Base-by-base conservation (phyloP, 2,329 filamentous ascomycete genomes). In the Beauveria caledonica region DNA sequence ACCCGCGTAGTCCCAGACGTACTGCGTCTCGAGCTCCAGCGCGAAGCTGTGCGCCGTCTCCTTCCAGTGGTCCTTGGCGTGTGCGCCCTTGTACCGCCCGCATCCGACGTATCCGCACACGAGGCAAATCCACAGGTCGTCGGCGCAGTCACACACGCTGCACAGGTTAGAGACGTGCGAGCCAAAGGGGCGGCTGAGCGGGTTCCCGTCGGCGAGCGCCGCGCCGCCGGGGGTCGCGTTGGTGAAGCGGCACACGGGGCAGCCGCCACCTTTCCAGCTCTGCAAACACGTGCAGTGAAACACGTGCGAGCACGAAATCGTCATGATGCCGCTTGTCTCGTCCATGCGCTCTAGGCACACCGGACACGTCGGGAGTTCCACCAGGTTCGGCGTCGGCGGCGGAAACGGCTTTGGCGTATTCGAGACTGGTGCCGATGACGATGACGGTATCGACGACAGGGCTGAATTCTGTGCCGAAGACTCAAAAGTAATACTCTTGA, bases 341-440 rank as follows among this genome's bases (percentile, higher is more conserved):
- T 99, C 94, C 94, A 99, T 99, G 52, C 93, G 87, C 72, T 99
- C 94, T 5, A 99, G 81, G 66, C 94, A 99, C 10, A 99, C 94
- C 0, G 94, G 92, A 65, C 94, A 99, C 1, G 94, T 97, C 2
- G 94, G 94, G 13, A 99, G 78, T 74, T 99, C 94, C 58, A 96
- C 82, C 1, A 97, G 80, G 54, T 90, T 88, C 1, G 92, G 89
- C 1, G 93, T 96, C 2, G 82, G 83, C 2, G 79, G 86, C 4
- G 84, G 83, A 57, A 86, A 84, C 0, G 84, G 85, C 62, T 82
- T 83, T 6, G 84, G 73, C 23, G 76, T 81, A 65, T 68, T 78
- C 8, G 72, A 78, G 64, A 70, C 73, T 45, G 65, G 69, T 60
- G 71, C 68, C 0, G 77, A 73, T 21, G 72, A 65, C 1, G 76